A percentile compares a stretch with the other conserved stretches of the same genome.
These are phyloP conservation scores for Solanum virginianum DNA, from an alignment of 257 asterid genomes.

Conservation along the genomic window DNA sequence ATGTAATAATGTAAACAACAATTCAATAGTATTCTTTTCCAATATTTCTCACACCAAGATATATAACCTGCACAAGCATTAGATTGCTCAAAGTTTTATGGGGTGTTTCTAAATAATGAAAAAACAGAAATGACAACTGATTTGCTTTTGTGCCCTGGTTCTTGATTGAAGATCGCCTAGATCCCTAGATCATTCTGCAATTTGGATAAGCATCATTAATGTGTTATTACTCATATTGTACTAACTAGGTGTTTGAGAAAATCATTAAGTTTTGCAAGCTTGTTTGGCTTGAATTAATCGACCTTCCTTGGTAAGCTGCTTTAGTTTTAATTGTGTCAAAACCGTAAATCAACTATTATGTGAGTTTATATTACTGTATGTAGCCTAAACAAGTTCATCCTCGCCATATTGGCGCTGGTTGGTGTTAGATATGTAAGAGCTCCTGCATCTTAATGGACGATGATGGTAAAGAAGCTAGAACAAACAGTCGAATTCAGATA, in stretches of 20 bases:
- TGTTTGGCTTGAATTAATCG: neutral
- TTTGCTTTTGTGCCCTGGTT: neutral
- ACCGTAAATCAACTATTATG: neutral
- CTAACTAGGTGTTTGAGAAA: neutral
- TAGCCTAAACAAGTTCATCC: neutral
- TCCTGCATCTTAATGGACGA: neutral
- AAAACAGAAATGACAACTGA: neutral
- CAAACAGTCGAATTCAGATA: neutral
- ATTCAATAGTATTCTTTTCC: no score
- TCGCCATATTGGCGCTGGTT: neutral
- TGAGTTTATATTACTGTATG: neutral
- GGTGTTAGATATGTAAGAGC: neutral
- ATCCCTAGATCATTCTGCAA: neutral
- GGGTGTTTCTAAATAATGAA: neutral
- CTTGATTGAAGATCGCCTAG: neutral
- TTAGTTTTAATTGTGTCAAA: neutral
- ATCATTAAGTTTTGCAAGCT: neutral
- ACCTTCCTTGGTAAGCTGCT: neutral
- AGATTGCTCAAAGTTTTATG: neutral
- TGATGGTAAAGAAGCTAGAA: neutral
- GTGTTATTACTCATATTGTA: neutral
- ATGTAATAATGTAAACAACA: no score
- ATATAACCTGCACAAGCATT: neutral
- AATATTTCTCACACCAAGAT: neutral
- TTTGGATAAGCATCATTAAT: neutral